Evolutionary conservation across 2,329 filamentous ascomycete genomes (phyloP).

Genomic region (Dactylellina drechsleri): DNA sequence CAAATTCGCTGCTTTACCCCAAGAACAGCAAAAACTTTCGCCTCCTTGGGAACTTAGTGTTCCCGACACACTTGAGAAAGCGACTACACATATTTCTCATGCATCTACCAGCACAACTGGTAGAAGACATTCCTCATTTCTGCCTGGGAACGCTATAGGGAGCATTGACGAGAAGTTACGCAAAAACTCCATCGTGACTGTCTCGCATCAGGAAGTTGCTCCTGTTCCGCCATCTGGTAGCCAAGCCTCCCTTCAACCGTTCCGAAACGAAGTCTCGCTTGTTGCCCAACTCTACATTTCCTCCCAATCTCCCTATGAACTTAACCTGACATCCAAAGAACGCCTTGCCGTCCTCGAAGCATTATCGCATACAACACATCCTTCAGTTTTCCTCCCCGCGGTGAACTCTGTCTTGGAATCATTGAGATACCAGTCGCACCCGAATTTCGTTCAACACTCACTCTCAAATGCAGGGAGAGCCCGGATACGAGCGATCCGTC

Average conservation of each 20-base stretch:
- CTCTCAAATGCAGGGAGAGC: slow-evolving; percentile 47
- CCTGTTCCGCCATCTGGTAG: slow-evolving; percentile 44
- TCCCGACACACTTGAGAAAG: slow-evolving; percentile 48
- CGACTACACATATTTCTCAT: slow-evolving; percentile 45
- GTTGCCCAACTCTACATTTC: slow-evolving; percentile 52
- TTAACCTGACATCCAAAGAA: slow-evolving; percentile 50
- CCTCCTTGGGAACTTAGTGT: slow-evolving; percentile 40
- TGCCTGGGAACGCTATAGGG: slow-evolving; percentile 35
- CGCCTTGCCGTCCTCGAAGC: slow-evolving; percentile 47
- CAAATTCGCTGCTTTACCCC: slow-evolving; percentile 40
- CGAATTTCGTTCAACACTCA: slow-evolving; percentile 53
- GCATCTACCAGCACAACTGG: slow-evolving; percentile 36
- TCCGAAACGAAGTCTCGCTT: slow-evolving; percentile 48
- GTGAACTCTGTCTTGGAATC: slow-evolving; percentile 50
- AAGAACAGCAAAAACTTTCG: slow-evolving; percentile 41
- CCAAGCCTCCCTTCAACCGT: slow-evolving; percentile 47
- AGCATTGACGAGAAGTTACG: slow-evolving; percentile 49
- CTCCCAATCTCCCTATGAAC: slow-evolving; percentile 50
- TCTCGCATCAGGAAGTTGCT: slow-evolving; percentile 51
- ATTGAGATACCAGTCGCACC: slow-evolving; percentile 51
- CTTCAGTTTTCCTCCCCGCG: slow-evolving; percentile 40
- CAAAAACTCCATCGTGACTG: slow-evolving; percentile 39
- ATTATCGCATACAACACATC: slow-evolving; percentile 51
- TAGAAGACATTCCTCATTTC: slow-evolving; percentile 44
- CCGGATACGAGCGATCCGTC: slow-evolving; percentile 45